These are phyloP conservation scores for Phalaenopsis hybrid DNA, from an alignment of 116 monocot species.

Conservation along the genomic window DNA sequence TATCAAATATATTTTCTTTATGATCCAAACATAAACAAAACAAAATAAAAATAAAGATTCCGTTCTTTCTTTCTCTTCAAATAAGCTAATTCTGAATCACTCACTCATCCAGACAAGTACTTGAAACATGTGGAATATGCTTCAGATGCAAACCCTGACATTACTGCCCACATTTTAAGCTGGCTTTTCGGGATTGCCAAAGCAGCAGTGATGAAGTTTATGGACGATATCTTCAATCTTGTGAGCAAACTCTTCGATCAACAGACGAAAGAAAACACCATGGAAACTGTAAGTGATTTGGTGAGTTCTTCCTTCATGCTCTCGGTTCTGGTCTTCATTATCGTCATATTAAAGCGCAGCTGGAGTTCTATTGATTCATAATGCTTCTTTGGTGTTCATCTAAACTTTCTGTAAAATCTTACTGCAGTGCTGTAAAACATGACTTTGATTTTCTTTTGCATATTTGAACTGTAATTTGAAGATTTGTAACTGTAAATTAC, in stretches of 20 bases:
- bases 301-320: conserved; percentile 21
- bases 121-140: conserved; percentile 1
- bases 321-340: conserved; percentile 23
- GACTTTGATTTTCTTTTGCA: neutral
- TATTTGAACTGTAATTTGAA: too few relatives aligned
- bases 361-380: neutral
- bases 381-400: neutral
- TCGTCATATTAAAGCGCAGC: conserved; percentile 21
- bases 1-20: too few relatives aligned
- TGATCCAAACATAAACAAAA: too few relatives aligned
- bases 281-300: conserved; percentile 9
- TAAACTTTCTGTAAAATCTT: neutral
- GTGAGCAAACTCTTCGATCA: conserved; percentile 13
- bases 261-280: neutral
- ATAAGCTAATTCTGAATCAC: too few relatives aligned
- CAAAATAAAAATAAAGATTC: too few relatives aligned
- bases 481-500: too few relatives aligned
- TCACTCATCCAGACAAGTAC: neutral
- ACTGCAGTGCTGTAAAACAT: neutral
- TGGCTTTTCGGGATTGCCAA: conserved; percentile 19
- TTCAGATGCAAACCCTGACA: conserved; percentile 7
- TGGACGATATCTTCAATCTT: conserved; percentile 17
- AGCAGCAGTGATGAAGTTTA: conserved; percentile 13
- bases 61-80: too few relatives aligned
- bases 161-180: conserved; percentile 5